These are phyloP conservation scores for Thelonectria olida DNA, from an alignment of 2,329 filamentous ascomycete genomes.

Conservation along the genomic window DNA sequence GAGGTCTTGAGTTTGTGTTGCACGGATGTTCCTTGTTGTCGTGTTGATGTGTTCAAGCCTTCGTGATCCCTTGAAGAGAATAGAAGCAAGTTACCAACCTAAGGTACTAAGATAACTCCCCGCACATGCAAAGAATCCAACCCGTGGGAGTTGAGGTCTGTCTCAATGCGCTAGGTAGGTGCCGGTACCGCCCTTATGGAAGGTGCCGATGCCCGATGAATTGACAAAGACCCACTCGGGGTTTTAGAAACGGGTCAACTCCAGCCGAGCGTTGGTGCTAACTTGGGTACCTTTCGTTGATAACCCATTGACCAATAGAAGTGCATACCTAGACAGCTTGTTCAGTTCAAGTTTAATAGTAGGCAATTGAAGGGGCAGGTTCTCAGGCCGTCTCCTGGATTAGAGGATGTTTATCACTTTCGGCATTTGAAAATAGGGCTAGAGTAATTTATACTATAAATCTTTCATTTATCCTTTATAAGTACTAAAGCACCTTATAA, in stretches of 20 bases:
- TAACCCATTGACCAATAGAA: not conserved
- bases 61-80: not conserved
- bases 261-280: not conserved
- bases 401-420: too few species aligned
- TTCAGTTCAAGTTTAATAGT: too few species aligned
- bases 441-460: too few species aligned
- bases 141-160: too few species aligned
- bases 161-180: too few species aligned
- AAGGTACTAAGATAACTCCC: too few species aligned
- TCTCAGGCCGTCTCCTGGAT: too few species aligned
- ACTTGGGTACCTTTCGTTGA: not conserved
- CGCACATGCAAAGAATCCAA: too few species aligned
- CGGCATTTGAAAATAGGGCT: too few species aligned
- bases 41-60: not conserved
- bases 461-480: too few species aligned
- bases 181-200: not conserved
- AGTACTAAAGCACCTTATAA: too few species aligned
- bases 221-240: not conserved
- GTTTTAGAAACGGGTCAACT: slow-evolving; percentile 4
- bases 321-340: not conserved
- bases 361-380: too few species aligned
- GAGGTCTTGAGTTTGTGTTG: not conserved
- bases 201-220: not conserved
- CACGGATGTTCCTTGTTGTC: not conserved
- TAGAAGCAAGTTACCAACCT: not conserved